Conservation (phyloP, 2,329 filamentous ascomycete species). For the Colletotrichum cuscutae region DNA sequence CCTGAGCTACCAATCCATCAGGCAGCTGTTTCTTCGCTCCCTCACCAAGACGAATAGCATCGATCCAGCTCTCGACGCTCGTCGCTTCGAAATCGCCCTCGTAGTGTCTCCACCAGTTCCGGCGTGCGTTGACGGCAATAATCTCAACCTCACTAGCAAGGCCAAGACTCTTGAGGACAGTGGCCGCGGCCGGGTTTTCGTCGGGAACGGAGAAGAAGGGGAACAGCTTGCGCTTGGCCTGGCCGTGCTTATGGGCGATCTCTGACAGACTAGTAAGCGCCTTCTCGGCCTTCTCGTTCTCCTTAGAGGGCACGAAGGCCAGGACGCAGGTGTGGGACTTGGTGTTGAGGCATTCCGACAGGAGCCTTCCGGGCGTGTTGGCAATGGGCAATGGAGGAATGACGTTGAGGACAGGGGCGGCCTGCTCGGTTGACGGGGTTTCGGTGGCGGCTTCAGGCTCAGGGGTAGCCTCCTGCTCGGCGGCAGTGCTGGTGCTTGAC, state of each 20-base stretch:
- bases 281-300: slow-evolving; percentile 62
- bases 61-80: slow-evolving; percentile 85
- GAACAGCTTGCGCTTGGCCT: slow-evolving; percentile 76
- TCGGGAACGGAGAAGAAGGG: slow-evolving; percentile 82
- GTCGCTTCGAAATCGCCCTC: slow-evolving; percentile 67
- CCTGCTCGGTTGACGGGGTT: slow-evolving; percentile 44
- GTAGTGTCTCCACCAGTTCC: slow-evolving; percentile 87
- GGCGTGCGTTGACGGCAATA: slow-evolving; percentile 85
- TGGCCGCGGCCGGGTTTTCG: slow-evolving; percentile 40
- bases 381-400: slow-evolving; percentile 75
- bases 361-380: slow-evolving; percentile 70
- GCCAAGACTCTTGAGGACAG: slow-evolving; percentile 69
- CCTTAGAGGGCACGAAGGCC: slow-evolving; percentile 69
- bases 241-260: slow-evolving; percentile 79
- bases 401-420: slow-evolving; percentile 40
- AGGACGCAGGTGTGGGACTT: slow-evolving; percentile 88
- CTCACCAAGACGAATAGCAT: slow-evolving; percentile 90
- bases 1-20: slow-evolving; percentile 62
- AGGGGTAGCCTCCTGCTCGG: slow-evolving; percentile 35
- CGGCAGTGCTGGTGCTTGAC: slow-evolving; percentile 20
- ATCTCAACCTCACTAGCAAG: slow-evolving; percentile 74
- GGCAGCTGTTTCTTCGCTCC: slow-evolving; percentile 82
- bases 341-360: slow-evolving; percentile 76
- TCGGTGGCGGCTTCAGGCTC: slow-evolving; percentile 51
- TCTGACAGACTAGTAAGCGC: slow-evolving; percentile 74